These are phyloP conservation scores for Myriangium duriaei DNA, from an alignment of 2,329 filamentous ascomycete species.

Conservation along the genomic window DNA sequence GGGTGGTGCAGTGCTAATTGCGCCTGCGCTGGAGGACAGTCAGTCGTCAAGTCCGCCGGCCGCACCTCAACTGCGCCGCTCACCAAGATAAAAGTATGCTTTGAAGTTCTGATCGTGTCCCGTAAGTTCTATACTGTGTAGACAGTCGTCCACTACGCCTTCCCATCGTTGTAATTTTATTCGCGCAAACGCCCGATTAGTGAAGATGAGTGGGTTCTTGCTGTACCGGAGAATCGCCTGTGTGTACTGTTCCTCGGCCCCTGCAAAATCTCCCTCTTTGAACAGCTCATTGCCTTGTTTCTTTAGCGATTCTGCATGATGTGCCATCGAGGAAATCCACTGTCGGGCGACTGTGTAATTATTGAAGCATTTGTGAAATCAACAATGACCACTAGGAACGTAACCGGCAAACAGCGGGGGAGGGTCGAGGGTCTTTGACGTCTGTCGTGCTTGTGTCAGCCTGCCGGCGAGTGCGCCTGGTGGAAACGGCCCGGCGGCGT, in stretches of 20 bases:
- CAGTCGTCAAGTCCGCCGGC: too few relatives aligned
- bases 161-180: constrained; percentile 63
- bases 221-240: constrained; percentile 71
- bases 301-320: constrained; percentile 35
- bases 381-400: too few relatives aligned
- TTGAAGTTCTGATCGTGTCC: constrained; percentile 42
- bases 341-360: too few relatives aligned
- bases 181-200: constrained; percentile 76
- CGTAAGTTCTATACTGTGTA: constrained; percentile 57
- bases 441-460: too few relatives aligned
- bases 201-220: constrained; percentile 67
- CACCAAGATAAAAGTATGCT: constrained; percentile 61
- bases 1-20: constrained; percentile 61
- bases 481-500: too few relatives aligned
- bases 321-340: constrained; percentile 18
- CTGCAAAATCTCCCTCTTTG: constrained; percentile 49
- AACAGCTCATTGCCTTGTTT: constrained; percentile 52
- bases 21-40: constrained; percentile 57
- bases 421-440: too few relatives aligned
- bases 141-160: constrained; percentile 64
- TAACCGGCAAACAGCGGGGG: too few relatives aligned
- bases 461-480: too few relatives aligned
- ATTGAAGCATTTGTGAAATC: too few relatives aligned
- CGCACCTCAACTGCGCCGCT: background rate
- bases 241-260: constrained; percentile 58